Evolutionary conservation across 2,329 filamentous ascomycete species (phyloP), one percentile per base, ranked within the genome.

Genomic region (Pochonia chlamydosporia): DNA sequence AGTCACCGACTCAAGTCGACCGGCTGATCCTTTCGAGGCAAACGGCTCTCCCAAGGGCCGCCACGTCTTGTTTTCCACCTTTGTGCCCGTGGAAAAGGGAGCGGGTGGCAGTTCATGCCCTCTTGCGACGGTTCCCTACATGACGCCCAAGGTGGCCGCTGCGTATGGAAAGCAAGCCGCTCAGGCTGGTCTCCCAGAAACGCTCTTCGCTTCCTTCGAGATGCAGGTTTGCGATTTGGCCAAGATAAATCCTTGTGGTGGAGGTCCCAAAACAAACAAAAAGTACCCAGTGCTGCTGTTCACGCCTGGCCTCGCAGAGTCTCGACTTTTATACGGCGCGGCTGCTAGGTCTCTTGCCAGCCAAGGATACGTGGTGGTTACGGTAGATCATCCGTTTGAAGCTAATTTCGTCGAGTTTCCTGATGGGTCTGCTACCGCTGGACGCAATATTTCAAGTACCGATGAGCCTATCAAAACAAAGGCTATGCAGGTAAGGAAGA

Each of bases 361-460:
- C 14, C 61, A 67, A 5, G 74, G 74, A 0, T 72, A 68, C 42
- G 39, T 67, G 0, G 70, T 79, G 3, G 59, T 75, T 11, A 60
- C 72, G 0, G 59, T 79, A 21, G 76, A 79, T 47, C 75, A 78
- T 43, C 66, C 74, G 0, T 69, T 71, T 41, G 74, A 78, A 41
- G 63, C 68, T 0, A 48, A 56, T 1, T 60, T 73, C 18, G 65
- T 78, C 8, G 66, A 75, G 46, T 75, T 72, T n/a, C 69, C 72
- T 0, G 59, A 75, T 46, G 73, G 66, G 4, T 60, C 61, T 1
- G 49, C 66, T 10, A 56, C 63, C 8, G 55, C 55, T 46, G 49
- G 58, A 1, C 49, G 47, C 3, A 52, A 58, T 30, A 48, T 43
- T 18, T 49, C 54, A 4, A 39, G 40, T 23, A 48, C 50, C 25